Percentiles rank a stretch among this genome's conserved stretches.
phyloP scores from a whole-genome alignment of 1,284 basidiomycete species.

The Ceratobasidium papillatum region DNA sequence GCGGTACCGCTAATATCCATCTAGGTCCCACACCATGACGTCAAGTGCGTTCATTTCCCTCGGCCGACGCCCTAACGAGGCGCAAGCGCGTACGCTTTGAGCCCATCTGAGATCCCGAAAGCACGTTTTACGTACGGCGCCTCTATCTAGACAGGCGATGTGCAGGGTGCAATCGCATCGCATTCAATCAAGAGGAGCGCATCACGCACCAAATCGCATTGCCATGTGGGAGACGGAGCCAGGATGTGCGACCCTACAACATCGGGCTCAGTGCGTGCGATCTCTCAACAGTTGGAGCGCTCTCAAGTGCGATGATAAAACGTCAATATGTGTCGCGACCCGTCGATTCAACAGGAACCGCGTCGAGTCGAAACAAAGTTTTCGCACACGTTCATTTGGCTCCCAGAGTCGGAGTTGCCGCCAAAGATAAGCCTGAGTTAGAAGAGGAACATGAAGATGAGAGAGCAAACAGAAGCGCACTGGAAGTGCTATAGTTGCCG shows the following conservation, averaged over 20 bases:
- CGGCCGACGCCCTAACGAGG: slow-evolving; percentile 10
- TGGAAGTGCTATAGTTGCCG: slow-evolving; percentile 23
- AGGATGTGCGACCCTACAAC: slow-evolving; percentile 12
- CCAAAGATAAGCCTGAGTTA: slow-evolving; percentile 13
- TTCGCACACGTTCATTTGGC: slow-evolving; percentile 13
- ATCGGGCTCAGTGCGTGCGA: slow-evolving; percentile 18
- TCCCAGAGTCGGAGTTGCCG: slow-evolving; percentile 26
- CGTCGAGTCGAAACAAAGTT: not conserved
- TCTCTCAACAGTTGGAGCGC: slow-evolving; percentile 14
- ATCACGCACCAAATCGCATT: not conserved
- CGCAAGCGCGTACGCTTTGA: not conserved
- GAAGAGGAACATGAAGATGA: not conserved
- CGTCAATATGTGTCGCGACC: not conserved
- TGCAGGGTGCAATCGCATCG: slow-evolving; percentile 18
- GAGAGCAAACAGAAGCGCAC: not conserved
- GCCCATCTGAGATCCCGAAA: not conserved
- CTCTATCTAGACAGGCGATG: not conserved
- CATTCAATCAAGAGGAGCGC: not conserved
- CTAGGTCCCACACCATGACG: slow-evolving; percentile 17
- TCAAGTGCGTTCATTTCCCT: slow-evolving; percentile 10
- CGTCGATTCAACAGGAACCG: not conserved
- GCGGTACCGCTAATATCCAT: not conserved
- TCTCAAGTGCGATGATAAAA: slow-evolving; percentile 23
- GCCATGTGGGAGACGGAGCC: slow-evolving; percentile 7
- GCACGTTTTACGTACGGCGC: slow-evolving; percentile 24